Base-by-base conservation (phyloP, 1,284 basidiomycete species). In the Puccinia novopanici region DNA sequence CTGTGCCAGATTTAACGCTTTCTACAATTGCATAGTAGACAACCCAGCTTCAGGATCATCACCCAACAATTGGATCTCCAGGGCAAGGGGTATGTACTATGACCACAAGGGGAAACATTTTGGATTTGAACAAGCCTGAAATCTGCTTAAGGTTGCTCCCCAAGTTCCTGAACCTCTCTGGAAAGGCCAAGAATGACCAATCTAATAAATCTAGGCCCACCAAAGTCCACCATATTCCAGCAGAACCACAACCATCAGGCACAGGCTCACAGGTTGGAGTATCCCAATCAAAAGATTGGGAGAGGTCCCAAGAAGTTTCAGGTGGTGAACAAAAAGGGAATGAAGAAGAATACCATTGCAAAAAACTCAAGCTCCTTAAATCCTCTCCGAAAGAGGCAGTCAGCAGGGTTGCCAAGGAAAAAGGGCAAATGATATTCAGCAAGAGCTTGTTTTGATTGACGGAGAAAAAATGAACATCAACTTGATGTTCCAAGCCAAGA, bases 301-400 rank as follows among this genome's bases (percentile, higher is more conserved):
- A 67, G 24, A 12, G 17, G 27, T 40, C 65, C 4, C 6, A 30
- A 8, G 61, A 15, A 10, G n/a, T 65, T 12, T 15, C 37, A 10
- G 8, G 34, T 40, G 37, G 40, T 17, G 48, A 67, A 45, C 65
- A 40, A 13, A 13, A 45, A 24, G 45, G 12, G 17, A 34, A 37
- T 15, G 40, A 67, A 15, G 45, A 48, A 2, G 3, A 22, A n/a
- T 67, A 67, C 40, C 52, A 9, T 34, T 2, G 19, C 52, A 71
- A 71, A 37, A 71, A 71, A 34, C 52, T 71, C 48, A 71, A 71
- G 48, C 10, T 54, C 4, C 68, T 50, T 24, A 48, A 71, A 27
- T 34, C 12, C 4, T 22, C 65, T 6, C 19, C 22, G 9, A n/a
- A 67, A 9, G 65, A 67, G 24, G 42, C 65, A n/a, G 22, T 45